A percentile compares a stretch with the other conserved stretches of the same genome.
phyloP scores from a whole-genome alignment of 345 rosid species.

The Eucalyptus sp. region DNA sequence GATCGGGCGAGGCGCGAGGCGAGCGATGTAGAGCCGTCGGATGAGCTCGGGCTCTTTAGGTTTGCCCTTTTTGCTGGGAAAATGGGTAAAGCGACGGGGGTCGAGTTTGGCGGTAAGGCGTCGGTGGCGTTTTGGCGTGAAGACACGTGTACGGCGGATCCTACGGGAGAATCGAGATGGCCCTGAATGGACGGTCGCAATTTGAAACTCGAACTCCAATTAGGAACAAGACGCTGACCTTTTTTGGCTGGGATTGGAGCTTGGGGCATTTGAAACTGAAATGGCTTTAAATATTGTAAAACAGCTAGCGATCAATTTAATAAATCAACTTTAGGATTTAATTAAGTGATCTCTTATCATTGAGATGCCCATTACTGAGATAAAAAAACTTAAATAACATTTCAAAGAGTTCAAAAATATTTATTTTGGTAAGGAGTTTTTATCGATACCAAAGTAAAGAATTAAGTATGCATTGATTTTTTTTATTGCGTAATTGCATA shows the following conservation, averaged over 20 bases:
- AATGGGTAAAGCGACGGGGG: not conserved
- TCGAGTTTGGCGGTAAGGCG: not conserved
- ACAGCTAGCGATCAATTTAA: not conserved
- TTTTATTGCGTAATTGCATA: fast-evolving
- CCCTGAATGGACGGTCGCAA: not conserved
- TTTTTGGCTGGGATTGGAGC: not conserved
- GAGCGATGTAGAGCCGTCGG: not conserved
- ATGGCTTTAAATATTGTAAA: not conserved
- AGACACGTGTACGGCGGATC: not conserved
- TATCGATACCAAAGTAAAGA: not conserved
- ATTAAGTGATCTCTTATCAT: not conserved
- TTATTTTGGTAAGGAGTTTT: not conserved
- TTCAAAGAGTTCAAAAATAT: not conserved
- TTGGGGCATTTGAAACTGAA: not conserved
- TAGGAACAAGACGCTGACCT: not conserved
- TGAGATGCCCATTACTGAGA: not conserved
- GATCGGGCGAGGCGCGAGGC: not conserved
- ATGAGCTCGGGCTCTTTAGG: not conserved
- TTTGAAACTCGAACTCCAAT: not conserved
- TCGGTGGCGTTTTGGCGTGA: not conserved
- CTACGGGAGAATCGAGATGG: not conserved
- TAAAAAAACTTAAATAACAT: not conserved
- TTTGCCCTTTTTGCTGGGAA: not conserved
- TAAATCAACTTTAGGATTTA: not conserved
- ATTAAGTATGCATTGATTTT: not conserved